phyloP scores from a whole-genome alignment of 2,329 filamentous ascomycete species.

The Exophiala spinifera region DNA sequence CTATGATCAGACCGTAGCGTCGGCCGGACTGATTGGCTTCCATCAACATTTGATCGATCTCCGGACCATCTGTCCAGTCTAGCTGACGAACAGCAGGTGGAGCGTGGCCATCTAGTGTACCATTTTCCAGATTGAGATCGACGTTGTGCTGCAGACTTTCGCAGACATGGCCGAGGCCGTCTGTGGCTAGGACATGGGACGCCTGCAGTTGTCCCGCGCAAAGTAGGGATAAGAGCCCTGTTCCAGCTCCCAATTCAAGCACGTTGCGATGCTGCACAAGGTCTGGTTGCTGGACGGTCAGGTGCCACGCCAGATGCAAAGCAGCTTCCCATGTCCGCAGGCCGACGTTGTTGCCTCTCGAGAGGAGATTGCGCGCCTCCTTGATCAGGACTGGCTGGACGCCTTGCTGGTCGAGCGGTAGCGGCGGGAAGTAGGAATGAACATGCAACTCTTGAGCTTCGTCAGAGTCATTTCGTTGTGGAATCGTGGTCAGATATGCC shows the following conservation, averaged over 20 bases:
- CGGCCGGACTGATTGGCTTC: constrained; percentile 3
- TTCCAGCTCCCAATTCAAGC: constrained; percentile 65
- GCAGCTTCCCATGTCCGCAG: constrained; percentile 69
- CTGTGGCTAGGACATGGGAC: constrained; percentile 56
- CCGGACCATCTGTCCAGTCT: constrained; percentile 23
- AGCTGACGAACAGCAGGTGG: constrained; percentile 18
- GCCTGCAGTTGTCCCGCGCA: constrained; percentile 58
- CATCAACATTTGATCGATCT: constrained; percentile 18
- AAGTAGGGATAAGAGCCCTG: constrained; percentile 63
- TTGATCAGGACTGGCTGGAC: constrained; percentile 25
- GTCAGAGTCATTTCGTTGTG: constrained; percentile 61
- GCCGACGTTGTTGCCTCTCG: constrained; percentile 55
- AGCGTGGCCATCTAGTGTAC: constrained; percentile 1
- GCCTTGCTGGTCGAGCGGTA: constrained; percentile 14
- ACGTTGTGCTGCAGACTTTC: constrained; percentile 40
- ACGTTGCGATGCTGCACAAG: constrained; percentile 53
- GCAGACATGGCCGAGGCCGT: constrained; percentile 53
- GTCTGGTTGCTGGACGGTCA: constrained; percentile 47
- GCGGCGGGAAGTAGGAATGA: constrained; percentile 25
- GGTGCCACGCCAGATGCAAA: constrained; percentile 60
- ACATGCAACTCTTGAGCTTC: constrained; percentile 58
- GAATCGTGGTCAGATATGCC: constrained; percentile 61
- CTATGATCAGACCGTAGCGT: constrained; percentile 22
- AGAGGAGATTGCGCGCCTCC: constrained; percentile 27
- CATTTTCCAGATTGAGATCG: constrained; percentile 32